Evolutionary conservation across 2,329 filamentous ascomycete genomes (phyloP), one percentile per base, ranked within the genome.

Genomic region (Aspergillus terreus): DNA sequence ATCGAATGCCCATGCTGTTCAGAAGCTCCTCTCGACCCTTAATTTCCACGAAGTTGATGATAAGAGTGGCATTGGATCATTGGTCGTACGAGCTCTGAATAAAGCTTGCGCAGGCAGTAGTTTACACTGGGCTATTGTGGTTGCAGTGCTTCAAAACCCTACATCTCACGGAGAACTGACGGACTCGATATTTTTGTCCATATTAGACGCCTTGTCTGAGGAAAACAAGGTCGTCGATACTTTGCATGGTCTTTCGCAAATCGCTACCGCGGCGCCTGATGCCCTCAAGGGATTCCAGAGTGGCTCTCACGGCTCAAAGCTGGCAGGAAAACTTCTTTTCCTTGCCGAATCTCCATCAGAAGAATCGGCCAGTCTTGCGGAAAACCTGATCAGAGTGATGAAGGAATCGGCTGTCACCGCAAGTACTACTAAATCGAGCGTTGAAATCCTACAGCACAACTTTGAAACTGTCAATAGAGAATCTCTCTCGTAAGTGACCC

Each of bases 341-440:
- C 71, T 84, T 30, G 73, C 78, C 6, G 79, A 84, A 53, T 81
- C 79, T 21, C 62, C 74, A 1, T 69, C 76, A 25, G 80, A 82
- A 27, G 72, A 76, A n/a, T 63, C 82, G 10, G 71, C 79, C 2
- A 69, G 76, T 21, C 55, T 68, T 21, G 64, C 71, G 4, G 67
- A 69, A 36, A 63, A 66, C n/a, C 52, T 73, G 46, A 54, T 69
- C 36, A 63, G 55, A 35, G 62, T 56, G 15, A 57, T 73, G 44
- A 72, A 68, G 47, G 63, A 64, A 33, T 65, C 62, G 21, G 63
- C 67, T n/a, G 69, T 71, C 23, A 70, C 67, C 19, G 69, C 70
- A 43, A 63, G 71, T 33, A 73, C 71, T 19, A 69, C 71, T 14
- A 70, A 74, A 43, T 76, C 78, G 0, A 73, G 76, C n/a, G 73